These are phyloP conservation scores for Cutaneotrichosporon cavernicola DNA, from an alignment of 1,284 basidiomycete genomes.

Conservation along the genomic window DNA sequence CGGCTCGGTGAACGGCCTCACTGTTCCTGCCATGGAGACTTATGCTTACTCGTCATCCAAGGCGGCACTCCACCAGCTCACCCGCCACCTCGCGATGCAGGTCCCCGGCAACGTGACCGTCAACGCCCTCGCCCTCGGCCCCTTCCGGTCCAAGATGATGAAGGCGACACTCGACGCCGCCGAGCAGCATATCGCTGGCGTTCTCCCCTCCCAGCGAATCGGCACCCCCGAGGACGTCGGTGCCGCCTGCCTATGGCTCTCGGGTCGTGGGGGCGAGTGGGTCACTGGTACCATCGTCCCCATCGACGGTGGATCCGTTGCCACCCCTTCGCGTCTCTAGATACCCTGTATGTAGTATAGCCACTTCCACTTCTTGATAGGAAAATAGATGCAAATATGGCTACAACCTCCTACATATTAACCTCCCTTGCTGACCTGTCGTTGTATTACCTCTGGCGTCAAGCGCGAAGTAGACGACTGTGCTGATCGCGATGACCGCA, in stretches of 20 bases:
- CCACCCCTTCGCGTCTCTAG: slow-evolving; percentile 27
- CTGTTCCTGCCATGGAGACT: slow-evolving; percentile 62
- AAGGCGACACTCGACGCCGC: slow-evolving; percentile 59
- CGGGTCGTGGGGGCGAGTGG: slow-evolving; percentile 62
- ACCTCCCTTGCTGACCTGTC: slow-evolving; percentile 1
- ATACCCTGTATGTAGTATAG: not conserved
- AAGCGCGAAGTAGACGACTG: not conserved
- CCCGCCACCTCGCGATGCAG: slow-evolving; percentile 62
- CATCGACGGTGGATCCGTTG: slow-evolving; percentile 61
- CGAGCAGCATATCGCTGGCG: slow-evolving; percentile 57
- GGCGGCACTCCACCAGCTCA: slow-evolving; percentile 57
- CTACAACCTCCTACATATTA: slow-evolving; percentile 2
- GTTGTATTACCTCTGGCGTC: not conserved
- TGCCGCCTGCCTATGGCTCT: slow-evolving; percentile 63
- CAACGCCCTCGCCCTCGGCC: slow-evolving; percentile 68
- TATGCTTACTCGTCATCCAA: slow-evolving; percentile 70
- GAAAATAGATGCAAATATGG: slow-evolving; percentile 7
- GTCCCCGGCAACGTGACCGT: slow-evolving; percentile 66
- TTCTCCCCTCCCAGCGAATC: slow-evolving; percentile 61
- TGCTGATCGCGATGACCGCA: not conserved
- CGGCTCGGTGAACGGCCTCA: slow-evolving; percentile 63
- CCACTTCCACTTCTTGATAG: not conserved
- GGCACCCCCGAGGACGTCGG: slow-evolving; percentile 66
- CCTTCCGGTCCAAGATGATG: slow-evolving; percentile 59
- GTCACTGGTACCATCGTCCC: slow-evolving; percentile 64